phyloP scores from a whole-genome alignment of 805 yeast genomes.

The Saccharomycopsis lassenensis region DNA sequence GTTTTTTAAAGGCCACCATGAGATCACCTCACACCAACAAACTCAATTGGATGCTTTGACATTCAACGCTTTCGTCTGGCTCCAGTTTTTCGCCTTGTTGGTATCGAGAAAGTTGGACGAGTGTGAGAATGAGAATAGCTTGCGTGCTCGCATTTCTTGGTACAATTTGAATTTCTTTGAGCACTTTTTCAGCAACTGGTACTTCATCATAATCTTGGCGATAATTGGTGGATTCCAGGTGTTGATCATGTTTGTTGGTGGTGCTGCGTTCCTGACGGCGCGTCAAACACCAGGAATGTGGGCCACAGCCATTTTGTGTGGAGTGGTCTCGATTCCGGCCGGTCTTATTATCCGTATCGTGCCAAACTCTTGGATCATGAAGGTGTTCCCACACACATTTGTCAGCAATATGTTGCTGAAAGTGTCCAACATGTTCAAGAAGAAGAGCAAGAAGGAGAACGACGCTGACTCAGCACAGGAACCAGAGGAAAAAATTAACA shows the following conservation, averaged over 20 bases:
- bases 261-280: conserved; percentile 81
- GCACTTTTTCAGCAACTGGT: conserved; percentile 72
- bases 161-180: conserved; percentile 73
- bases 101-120: conserved; percentile 88
- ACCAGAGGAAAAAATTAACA: too few species aligned
- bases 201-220: conserved; percentile 59
- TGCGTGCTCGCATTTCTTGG: conserved; percentile 47
- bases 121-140: conserved; percentile 52
- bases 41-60: conserved; percentile 72
- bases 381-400: conserved; percentile 58
- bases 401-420: too few species aligned
- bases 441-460: too few species aligned
- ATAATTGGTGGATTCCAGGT: conserved; percentile 80
- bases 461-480: too few species aligned
- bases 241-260: conserved; percentile 92
- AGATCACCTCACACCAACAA: conserved; percentile 32
- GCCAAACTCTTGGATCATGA: conserved; percentile 70
- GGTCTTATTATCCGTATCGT: conserved; percentile 67
- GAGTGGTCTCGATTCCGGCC: conserved; percentile 68
- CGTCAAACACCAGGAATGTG: conserved; percentile 80
- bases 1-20: conserved; percentile 31
- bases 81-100: conserved; percentile 88
- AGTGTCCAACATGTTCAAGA: too few species aligned
- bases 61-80: conserved; percentile 95
- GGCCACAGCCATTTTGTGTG: conserved; percentile 80